Evolutionary conservation across 2,329 filamentous ascomycete genomes (phyloP).

Genomic region (Sclerotinia glacialis): DNA sequence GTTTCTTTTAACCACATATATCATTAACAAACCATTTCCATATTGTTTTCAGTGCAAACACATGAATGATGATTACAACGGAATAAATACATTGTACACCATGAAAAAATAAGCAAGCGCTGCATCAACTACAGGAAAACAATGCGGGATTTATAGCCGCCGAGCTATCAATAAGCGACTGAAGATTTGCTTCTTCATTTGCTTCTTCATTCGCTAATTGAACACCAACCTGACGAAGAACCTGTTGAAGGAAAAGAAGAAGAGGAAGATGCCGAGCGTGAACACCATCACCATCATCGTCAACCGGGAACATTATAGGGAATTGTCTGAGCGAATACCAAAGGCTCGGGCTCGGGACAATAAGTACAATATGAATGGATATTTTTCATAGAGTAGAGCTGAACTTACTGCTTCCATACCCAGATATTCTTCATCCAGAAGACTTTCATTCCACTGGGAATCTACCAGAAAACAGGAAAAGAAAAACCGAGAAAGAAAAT

Average conservation of each 20-base stretch:
- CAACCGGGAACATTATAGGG: too few relatives aligned
- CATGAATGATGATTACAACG: neutral
- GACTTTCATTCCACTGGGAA: neutral
- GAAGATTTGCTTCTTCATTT: neutral
- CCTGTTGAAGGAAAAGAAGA: too few relatives aligned
- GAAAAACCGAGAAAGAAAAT: too few relatives aligned
- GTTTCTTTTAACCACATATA: neutral
- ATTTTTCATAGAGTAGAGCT: too few relatives aligned
- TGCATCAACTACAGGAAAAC: neutral
- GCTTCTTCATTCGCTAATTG: neutral
- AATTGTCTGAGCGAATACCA: too few relatives aligned
- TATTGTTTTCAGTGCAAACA: neutral
- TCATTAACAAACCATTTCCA: too few relatives aligned
- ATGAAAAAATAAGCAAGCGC: neutral
- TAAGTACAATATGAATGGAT: too few relatives aligned
- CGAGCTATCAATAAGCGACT: neutral
- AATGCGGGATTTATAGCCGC: neutral
- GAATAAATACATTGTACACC: neutral
- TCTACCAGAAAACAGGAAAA: too few relatives aligned
- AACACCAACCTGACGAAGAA: too few relatives aligned
- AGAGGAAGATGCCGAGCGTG: too few relatives aligned
- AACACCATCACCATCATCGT: too few relatives aligned
- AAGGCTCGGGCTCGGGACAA: too few relatives aligned
- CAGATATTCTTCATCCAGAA: neutral
- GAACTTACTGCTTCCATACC: neutral